phyloP scores from a whole-genome alignment of 2,329 filamentous ascomycete genomes.

The Seiridium cupressi region DNA sequence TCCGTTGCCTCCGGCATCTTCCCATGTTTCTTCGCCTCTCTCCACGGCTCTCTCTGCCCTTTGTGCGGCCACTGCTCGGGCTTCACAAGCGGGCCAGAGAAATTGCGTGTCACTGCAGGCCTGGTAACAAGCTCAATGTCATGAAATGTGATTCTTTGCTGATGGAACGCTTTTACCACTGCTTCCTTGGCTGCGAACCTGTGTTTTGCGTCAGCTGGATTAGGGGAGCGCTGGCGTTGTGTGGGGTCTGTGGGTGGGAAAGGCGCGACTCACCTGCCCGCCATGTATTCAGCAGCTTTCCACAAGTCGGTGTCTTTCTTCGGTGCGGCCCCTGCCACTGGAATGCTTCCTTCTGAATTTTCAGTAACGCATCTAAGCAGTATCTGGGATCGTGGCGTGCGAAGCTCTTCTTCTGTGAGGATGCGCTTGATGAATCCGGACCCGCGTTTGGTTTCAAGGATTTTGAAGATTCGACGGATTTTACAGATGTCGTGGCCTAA shows the following conservation, averaged over 20 bases:
- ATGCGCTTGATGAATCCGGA: conserved; percentile 46
- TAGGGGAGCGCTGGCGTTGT: not conserved
- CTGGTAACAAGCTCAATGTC: conserved; percentile 48
- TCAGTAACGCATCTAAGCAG: not conserved
- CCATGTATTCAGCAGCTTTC: conserved; percentile 39
- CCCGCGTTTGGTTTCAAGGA: conserved; percentile 47
- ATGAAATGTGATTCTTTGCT: conserved; percentile 59
- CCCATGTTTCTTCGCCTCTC: too few relatives aligned
- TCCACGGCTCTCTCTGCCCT: too few relatives aligned
- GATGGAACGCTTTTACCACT: conserved; percentile 67
- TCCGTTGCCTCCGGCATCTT: too few relatives aligned
- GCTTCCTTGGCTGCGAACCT: conserved; percentile 76
- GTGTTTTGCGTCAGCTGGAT: not conserved
- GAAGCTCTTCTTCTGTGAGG: conserved; percentile 24
- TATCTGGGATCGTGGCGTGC: not conserved
- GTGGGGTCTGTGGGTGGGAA: not conserved
- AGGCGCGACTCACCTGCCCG: conserved; percentile 37
- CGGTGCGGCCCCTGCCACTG: not conserved
- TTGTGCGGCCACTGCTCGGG: too few relatives aligned
- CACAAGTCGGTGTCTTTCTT: conserved; percentile 24
- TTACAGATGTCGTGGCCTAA: conserved; percentile 80
- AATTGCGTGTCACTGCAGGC: not conserved
- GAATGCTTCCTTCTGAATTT: not conserved
- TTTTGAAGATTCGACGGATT: conserved; percentile 60
- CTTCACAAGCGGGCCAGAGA: not conserved